Base-by-base conservation (phyloP, 2,329 filamentous ascomycete genomes). In the Juglanconis sp. region DNA sequence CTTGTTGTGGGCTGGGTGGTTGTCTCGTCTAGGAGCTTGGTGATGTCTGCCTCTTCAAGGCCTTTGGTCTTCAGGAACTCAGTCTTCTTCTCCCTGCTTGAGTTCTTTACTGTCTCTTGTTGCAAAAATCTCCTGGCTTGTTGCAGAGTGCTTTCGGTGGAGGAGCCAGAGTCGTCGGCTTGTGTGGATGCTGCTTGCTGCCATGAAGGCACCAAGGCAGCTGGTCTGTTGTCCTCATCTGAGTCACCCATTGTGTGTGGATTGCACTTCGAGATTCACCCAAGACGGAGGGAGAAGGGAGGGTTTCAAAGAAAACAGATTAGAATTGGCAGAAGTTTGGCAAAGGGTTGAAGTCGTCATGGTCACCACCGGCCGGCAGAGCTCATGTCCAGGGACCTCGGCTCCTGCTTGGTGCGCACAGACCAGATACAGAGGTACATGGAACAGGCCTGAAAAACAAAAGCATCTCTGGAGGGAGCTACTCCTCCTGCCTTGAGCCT, bases 21-120 rank as follows among this genome's bases (percentile, higher is more conserved):
- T 56, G 57, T 24, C n/a, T 59, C 13, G 53, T 73, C 70, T 15
- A 96, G 75, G 7, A 96, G 77, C 53, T 78, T 77, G 65, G 90
- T 78, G 63, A 96, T 91, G 63, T 94, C 86, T 36, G 81, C 79
- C 4, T 82, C 76, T 3, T 76, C 76, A 7, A 96, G 77, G 3
- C 91, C 91, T 72, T 97, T 97, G 54, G 84, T 85, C 68, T 87
- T 82, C 1, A 97, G 77, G 67, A 96, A 96, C 7, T 84, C 82
- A 24, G 83, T 78, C 76, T 96, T 96, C 73, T 86, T 87, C 59
- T 91, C 88, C 49, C 81, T 80, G 0, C 88, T 80, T 38, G 88
- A 86, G 72, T 88, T 77, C 61, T 83, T 85, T 60, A 96, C 90
- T 24, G 81, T 79, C 7, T 90, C 86, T 62, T 96, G 88, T 54